Evolutionary conservation across 495 filamentous ascomycete genomes (phyloP), one percentile per base, ranked within the genome.

Genomic region (Hamigera avellanea): DNA sequence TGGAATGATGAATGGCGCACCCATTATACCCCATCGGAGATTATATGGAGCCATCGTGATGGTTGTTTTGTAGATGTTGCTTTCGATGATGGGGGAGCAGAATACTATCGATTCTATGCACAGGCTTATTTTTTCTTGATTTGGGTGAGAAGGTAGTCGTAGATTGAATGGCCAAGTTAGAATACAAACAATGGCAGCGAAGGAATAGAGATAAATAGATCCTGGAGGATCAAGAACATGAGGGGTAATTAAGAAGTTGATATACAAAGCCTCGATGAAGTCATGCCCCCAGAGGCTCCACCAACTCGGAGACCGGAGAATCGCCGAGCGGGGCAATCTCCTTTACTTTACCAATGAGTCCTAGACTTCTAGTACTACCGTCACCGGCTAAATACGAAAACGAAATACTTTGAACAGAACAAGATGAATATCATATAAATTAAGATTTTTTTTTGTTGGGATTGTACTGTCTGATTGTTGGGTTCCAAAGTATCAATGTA

Each of bases 11-110:
- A n/a, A n/a, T n/a, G n/a, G n/a, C n/a, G 34, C 55, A 75, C 72
- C 72, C 59, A 91, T 64, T 51, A 91, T 87, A 53, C 84, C 84
- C 83, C 83, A 88, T 42, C 68, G 72, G 32, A 83, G 50, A 39
- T 72, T 76, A 50, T 75, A 74, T 2, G 76, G 75, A 19, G 60
- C 53, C 59, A 66, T 68, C 26, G 40, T 59, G 42, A 40, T 23
- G 4, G 21, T 23, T 23, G 12, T 34, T 14, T 31, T 29, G 14
- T 8, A 26, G 14, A 27, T 19, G 18, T 23, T 21, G 25, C n/a
- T 14, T 26, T 12, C 14, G 14, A 21, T 37, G 10, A 23, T 9
- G 21, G 9, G 9, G 21, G 21, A 4, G 21, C 5, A 9, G 21
- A 23, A 23, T 4, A 26, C 21, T 9, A 8, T 33, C 18, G 6